Conservation (phyloP, 1,284 basidiomycete genomes). For the Fomes fomentarius region DNA sequence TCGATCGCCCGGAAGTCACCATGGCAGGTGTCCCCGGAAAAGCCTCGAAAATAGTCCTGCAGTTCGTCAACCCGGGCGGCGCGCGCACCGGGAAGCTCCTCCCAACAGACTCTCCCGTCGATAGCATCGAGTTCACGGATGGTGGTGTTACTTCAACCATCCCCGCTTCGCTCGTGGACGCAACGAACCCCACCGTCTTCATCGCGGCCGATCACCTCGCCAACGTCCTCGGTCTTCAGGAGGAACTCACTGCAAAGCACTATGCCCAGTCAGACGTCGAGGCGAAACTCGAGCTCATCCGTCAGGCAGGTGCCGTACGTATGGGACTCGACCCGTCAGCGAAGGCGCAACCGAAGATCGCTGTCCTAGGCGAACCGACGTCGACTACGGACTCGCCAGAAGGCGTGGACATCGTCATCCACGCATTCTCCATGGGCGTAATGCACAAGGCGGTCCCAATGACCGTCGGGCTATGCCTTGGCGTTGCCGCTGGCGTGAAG, state of each 20-base stretch:
- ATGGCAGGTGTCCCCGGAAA: constrained; percentile 70
- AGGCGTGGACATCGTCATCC: constrained; percentile 55
- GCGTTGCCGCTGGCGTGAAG: constrained; percentile 59
- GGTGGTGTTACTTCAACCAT: constrained; percentile 29
- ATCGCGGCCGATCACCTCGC: constrained; percentile 49
- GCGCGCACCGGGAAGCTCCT: constrained; percentile 72
- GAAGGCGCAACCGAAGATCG: constrained; percentile 75
- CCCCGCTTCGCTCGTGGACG: constrained; percentile 64
- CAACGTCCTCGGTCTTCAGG: constrained; percentile 36
- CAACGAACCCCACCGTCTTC: constrained; percentile 76
- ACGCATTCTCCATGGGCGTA: constrained; percentile 73
- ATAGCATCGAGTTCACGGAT: constrained; percentile 43
- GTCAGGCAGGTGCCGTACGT: constrained; percentile 54
- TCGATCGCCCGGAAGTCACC: constrained; percentile 52
- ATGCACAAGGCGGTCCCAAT: constrained; percentile 76
- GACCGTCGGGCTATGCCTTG: constrained; percentile 74
- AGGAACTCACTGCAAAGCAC: constrained; percentile 20
- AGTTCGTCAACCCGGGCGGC: constrained; percentile 69
- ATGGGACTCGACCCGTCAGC: constrained; percentile 69
- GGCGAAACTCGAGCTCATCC: constrained; percentile 52
- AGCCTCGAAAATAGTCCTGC: constrained; percentile 66
- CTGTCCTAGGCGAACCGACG: constrained; percentile 50
- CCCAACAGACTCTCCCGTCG: constrained; percentile 57
- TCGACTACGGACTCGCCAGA: constrained; percentile 30
- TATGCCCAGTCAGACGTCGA: constrained; percentile 34